Evolutionary conservation across 2,329 filamentous ascomycete species (phyloP).

Genomic region (Erysiphe pulchra): DNA sequence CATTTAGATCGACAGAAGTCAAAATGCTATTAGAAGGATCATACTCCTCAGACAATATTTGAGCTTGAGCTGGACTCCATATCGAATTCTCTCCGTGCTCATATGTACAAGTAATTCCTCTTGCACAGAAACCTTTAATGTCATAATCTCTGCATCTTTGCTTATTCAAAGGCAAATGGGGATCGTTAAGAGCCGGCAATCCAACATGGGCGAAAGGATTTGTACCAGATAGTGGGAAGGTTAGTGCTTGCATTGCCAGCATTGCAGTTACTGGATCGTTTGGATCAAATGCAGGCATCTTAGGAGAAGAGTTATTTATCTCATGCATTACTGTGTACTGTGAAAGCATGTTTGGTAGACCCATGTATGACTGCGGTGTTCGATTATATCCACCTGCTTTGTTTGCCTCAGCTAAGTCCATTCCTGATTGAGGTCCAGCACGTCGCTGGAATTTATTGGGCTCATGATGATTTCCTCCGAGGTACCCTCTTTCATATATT

Average conservation of each 20-base stretch:
- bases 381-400: constrained; percentile 9
- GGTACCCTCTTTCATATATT: constrained; percentile 12
- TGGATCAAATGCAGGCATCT: constrained; percentile 26
- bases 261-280: constrained; percentile 35
- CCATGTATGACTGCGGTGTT: constrained; percentile 4
- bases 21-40: constrained; percentile 27
- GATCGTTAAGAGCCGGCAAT: constrained; percentile 1
- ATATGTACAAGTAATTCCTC: constrained; percentile 39
- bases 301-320: constrained; percentile 9
- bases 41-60: constrained; percentile 20
- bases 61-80: constrained; percentile 11
- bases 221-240: constrained; percentile 21
- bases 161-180: constrained; percentile 6
- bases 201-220: constrained; percentile 11
- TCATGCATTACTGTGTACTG: constrained; percentile 3
- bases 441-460: constrained; percentile 34
- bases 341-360: constrained; percentile 3
- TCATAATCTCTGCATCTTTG: constrained; percentile 43
- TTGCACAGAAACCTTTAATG: constrained; percentile 42
- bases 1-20: constrained; percentile 6
- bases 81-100: constrained; percentile 36
- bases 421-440: constrained; percentile 16
- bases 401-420: too few relatives aligned
- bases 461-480: constrained; percentile 13
- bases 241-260: constrained; percentile 32